These are phyloP conservation scores for Zymoseptoria brevis DNA, from an alignment of 2,329 filamentous ascomycete genomes.

Conservation along the genomic window DNA sequence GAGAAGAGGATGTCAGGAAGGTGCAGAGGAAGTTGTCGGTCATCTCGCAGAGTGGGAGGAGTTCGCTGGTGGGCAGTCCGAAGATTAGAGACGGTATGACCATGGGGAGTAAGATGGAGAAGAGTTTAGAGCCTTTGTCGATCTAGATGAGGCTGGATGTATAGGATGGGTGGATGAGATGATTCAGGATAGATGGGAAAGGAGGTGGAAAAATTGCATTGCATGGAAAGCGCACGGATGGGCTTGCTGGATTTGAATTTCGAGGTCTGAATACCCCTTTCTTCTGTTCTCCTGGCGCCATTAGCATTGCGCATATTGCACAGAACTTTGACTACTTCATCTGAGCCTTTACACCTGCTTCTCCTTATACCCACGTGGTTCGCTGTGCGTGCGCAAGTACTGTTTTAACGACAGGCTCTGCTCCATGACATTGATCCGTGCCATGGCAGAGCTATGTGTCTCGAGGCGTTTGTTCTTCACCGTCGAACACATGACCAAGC, in stretches of 20 bases:
- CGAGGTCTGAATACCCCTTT: background rate
- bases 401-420: background rate
- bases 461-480: background rate
- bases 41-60: constrained; percentile 9
- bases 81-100: constrained; percentile 21
- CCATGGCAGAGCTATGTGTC: background rate
- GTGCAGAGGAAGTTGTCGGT: constrained; percentile 19
- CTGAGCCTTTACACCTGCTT: background rate
- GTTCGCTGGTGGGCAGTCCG: constrained; percentile 7
- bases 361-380: no score
- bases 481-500: background rate
- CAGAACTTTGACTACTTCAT: background rate
- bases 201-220: background rate
- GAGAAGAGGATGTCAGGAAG: constrained; percentile 8
- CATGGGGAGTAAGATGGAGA: constrained; percentile 24
- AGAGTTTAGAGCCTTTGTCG: constrained; percentile 15
- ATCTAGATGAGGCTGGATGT: background rate
- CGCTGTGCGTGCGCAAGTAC: no score
- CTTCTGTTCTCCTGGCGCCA: background rate
- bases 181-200: background rate
- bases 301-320: background rate
- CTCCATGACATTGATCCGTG: background rate
- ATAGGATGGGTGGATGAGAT: background rate
- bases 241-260: background rate
- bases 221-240: background rate